phyloP scores from a whole-genome alignment of 2,329 filamentous ascomycete species.

The Pseudopyricularia cyperi region DNA sequence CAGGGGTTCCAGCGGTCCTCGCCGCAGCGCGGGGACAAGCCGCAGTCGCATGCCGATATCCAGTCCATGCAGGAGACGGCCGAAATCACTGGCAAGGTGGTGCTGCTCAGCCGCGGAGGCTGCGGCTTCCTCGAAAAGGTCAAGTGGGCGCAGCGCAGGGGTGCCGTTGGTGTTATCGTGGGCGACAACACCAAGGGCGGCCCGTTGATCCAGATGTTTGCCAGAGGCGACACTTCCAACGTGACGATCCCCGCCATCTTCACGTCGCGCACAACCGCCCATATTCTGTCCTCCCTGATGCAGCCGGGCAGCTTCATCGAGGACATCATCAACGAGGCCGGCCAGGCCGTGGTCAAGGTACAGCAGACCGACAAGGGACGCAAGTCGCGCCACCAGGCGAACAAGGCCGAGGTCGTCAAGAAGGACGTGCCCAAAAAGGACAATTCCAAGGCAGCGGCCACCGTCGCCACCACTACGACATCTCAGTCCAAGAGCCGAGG shows the following conservation, averaged over 20 bases:
- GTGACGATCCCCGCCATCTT: constrained; percentile 90
- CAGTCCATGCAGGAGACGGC: constrained; percentile 83
- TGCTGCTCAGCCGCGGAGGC: constrained; percentile 79
- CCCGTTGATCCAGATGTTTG: constrained; percentile 92
- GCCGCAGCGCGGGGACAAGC: constrained; percentile 12
- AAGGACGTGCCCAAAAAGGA: constrained; percentile 1
- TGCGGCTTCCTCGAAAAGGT: constrained; percentile 96
- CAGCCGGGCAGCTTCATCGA: constrained; percentile 55
- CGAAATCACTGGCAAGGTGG: constrained; percentile 87
- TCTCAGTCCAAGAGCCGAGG: constrained; percentile 11
- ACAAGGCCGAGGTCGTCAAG: constrained; percentile 2
- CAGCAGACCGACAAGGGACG: constrained; percentile 30
- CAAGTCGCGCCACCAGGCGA: constrained; percentile 18
- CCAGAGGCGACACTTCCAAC: constrained; percentile 90
- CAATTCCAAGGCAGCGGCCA: not conserved
- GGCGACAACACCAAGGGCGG: constrained; percentile 87
- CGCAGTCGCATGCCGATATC: constrained; percentile 63
- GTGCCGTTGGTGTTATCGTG: constrained; percentile 80
- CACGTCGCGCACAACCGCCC: constrained; percentile 87
- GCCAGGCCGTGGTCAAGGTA: constrained; percentile 40
- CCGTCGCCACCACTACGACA: not conserved
- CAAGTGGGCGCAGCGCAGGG: constrained; percentile 88
- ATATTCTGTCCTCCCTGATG: constrained; percentile 77
- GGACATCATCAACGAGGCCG: constrained; percentile 46
- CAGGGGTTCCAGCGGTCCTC: constrained; percentile 21